Percentiles rank a stretch among this genome's conserved stretches.
Evolutionary conservation across 139 green algal species (phyloP).

Genomic region (Ettlia oleoabundans): DNA sequence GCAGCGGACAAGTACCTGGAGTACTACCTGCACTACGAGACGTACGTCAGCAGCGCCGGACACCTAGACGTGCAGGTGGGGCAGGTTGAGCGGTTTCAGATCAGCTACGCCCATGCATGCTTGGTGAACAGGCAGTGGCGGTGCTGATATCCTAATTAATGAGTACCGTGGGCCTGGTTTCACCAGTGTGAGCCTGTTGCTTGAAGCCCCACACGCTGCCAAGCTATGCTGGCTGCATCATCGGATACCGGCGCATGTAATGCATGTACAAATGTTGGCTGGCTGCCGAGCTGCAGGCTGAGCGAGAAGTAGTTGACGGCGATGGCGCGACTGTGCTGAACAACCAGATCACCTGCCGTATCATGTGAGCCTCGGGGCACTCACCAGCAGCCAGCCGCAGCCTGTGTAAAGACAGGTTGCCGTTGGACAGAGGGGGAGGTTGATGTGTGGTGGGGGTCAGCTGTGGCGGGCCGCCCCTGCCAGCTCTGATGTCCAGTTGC

Average conservation of each 20-base stretch:
- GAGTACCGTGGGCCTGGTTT: too few species aligned
- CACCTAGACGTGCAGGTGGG: constrained; percentile 46
- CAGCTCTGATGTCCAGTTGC: too few species aligned
- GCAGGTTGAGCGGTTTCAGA: too few species aligned
- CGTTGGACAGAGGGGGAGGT: too few species aligned
- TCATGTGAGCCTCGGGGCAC: constrained; percentile 43
- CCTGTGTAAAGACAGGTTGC: too few species aligned
- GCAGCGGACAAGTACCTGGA: constrained; percentile 43
- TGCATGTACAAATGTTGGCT: not conserved
- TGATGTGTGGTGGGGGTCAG: too few species aligned
- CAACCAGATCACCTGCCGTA: constrained; percentile 36
- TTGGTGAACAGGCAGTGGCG: too few species aligned
- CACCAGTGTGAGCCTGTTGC: too few species aligned
- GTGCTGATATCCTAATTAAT: too few species aligned
- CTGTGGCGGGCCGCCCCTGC: too few species aligned
- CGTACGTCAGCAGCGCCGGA: constrained; percentile 26
- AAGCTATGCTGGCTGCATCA: not conserved
- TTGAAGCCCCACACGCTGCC: not conserved
- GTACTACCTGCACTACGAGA: constrained; percentile 52
- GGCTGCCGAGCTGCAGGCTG: not conserved
- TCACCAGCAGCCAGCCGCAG: too few species aligned
- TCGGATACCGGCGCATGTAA: not conserved
- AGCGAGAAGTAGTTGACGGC: constrained; percentile 31
- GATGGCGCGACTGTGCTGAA: constrained; percentile 31
- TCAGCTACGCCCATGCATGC: too few species aligned